Evolutionary conservation across 176 grass and related monocot genomes (phyloP).

Genomic region (Alloteropsis semialata): DNA sequence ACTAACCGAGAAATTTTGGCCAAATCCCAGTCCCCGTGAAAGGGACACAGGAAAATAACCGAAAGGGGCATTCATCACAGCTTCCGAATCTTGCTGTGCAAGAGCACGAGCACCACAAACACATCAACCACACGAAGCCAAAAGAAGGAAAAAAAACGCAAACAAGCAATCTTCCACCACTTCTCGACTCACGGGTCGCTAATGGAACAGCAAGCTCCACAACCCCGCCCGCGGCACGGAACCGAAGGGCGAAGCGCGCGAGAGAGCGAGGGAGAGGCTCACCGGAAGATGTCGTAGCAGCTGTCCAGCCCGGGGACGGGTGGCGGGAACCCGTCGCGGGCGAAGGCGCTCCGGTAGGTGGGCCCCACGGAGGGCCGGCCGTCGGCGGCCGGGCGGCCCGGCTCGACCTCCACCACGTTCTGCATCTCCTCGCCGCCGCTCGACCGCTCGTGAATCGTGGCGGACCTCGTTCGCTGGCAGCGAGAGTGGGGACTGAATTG

Average conservation of each 20-base stretch:
- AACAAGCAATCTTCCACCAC: neutral
- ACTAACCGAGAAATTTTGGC: neutral
- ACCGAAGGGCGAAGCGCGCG: neutral
- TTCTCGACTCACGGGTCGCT: neutral
- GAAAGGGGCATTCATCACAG: neutral
- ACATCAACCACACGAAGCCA: neutral
- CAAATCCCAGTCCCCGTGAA: neutral
- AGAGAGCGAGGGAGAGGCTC: neutral
- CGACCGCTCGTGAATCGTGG: conserved; percentile 1
- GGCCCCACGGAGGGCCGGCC: conserved; percentile 65
- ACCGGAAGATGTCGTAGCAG: conserved; percentile 99
- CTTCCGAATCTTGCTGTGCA: neutral
- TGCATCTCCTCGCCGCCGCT: conserved; percentile 41
- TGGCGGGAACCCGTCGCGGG: conserved; percentile 64
- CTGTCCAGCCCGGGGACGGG: conserved; percentile 61
- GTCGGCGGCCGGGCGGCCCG: conserved; percentile 41
- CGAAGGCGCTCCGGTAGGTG: conserved; percentile 72
- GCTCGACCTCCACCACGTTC: conserved; percentile 84
- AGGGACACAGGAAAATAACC: neutral
- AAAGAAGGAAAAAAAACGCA: neutral
- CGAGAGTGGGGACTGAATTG: neutral
- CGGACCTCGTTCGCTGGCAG: neutral
- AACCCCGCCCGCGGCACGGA: neutral
- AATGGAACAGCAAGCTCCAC: neutral
- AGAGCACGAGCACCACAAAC: neutral